Percentiles rank a stretch among this genome's conserved stretches.
Evolutionary conservation across 2,329 filamentous ascomycete genomes (phyloP).

Genomic region (Metarhizium guizhouense): DNA sequence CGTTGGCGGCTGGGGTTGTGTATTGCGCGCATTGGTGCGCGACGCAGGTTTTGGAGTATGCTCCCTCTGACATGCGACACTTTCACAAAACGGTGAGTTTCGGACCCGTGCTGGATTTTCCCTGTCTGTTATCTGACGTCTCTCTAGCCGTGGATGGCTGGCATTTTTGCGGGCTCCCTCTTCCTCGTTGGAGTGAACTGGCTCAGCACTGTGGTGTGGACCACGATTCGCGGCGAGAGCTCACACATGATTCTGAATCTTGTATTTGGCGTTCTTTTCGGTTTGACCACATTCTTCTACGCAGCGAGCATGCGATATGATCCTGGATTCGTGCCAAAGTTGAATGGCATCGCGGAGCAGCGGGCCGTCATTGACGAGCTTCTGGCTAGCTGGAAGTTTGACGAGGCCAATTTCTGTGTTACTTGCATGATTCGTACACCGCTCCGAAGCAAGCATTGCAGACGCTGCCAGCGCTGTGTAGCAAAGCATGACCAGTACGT

Average conservation of each 20-base stretch:
- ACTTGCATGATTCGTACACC: conserved; percentile 91
- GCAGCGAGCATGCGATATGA: conserved; percentile 76
- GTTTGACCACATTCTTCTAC: conserved; percentile 78
- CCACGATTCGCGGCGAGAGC: conserved; percentile 18
- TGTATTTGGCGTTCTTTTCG: conserved; percentile 56
- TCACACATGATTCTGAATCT: conserved; percentile 67
- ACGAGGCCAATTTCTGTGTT: conserved; percentile 90
- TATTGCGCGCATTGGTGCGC: conserved; percentile 71
- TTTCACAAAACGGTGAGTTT: conserved; percentile 75
- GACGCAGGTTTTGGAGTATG: conserved; percentile 70
- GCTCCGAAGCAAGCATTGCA: conserved; percentile 91
- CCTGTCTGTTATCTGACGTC: background rate
- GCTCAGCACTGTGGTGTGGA: conserved; percentile 60
- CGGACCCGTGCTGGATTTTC: background rate
- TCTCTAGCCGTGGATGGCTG: conserved; percentile 74
- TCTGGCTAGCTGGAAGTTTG: conserved; percentile 77
- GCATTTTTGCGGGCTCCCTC: conserved; percentile 81
- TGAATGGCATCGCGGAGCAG: conserved; percentile 81
- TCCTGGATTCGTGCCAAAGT: conserved; percentile 87
- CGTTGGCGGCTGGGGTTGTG: conserved; percentile 54
- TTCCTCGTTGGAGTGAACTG: conserved; percentile 75
- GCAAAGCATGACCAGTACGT: conserved; percentile 93
- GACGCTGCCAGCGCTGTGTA: conserved; percentile 82
- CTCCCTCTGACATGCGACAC: conserved; percentile 77
- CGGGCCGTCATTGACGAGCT: conserved; percentile 84